Evolutionary conservation across 1,139 yeast species (phyloP), one percentile per base, ranked within the genome.

Genomic region (Candida frijolesensis): DNA sequence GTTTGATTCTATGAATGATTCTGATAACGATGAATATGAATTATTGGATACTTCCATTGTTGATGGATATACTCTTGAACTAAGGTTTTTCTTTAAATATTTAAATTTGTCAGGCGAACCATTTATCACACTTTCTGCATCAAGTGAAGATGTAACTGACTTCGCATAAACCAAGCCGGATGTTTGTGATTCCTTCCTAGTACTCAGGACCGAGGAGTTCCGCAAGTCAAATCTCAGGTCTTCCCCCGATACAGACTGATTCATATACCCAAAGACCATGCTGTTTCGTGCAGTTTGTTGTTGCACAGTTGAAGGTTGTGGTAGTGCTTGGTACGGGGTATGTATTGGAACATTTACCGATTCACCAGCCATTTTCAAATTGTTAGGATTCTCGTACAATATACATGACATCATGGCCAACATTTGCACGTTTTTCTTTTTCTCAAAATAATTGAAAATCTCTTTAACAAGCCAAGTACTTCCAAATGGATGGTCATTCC

Each of bases 401-500:
- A 90, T 78, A 67, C 96, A 89, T 1, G 95, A 83, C 62, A 91
- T 69, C 89, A 89, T 87, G 0, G 96, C 97, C 18, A 94, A 72
- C 96, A 92, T 90, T 64, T 92, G 98, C 19, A 89, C 71, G 60
- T 92, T 87, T 2, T 85, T 84, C 46, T 74, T 65, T 40, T 61
- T 67, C 59, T 87, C 95, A 61, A 86, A 91, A 58, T 86, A 85
- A 1, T 69, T 64, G 62, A 92, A 75, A 45, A 91, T 71, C 55
- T 84, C 83, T 37, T 76, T 76, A 0, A 90, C 74, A n/a, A 90
- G 70, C 87, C 94, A 85, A 4, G 77, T 63, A n/a, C 84, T 80
- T 0, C 97, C 96, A 64, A 87, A 80, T 0, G 95, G 94, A 64
- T 89, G 96, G 4, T 80, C 70, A 0, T 92, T 94, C 97, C 97